Evolutionary conservation across 2,329 filamentous ascomycete species (phyloP).

Genomic region (Celoporthe dispersa): DNA sequence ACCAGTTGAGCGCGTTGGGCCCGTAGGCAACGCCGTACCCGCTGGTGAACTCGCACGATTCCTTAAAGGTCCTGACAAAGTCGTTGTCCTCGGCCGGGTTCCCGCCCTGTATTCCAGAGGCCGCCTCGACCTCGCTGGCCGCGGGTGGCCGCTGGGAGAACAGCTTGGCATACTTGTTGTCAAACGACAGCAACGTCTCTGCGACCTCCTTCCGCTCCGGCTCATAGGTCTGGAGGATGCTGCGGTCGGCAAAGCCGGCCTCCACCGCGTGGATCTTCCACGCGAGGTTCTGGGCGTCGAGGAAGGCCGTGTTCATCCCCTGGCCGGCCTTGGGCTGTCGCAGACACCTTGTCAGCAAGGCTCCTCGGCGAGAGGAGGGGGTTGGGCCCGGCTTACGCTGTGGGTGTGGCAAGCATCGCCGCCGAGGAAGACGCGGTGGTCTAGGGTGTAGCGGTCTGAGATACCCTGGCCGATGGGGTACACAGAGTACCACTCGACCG

Average conservation of each 20-base stretch:
- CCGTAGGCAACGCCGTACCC: constrained; percentile 89
- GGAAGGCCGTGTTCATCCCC: constrained; percentile 80
- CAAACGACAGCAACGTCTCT: constrained; percentile 82
- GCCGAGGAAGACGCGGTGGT: constrained; percentile 73
- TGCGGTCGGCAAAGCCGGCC: constrained; percentile 75
- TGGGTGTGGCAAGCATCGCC: constrained; percentile 83
- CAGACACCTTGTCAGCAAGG: background rate
- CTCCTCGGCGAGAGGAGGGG: background rate
- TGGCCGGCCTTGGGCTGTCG: constrained; percentile 74
- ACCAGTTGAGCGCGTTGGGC: constrained; percentile 85
- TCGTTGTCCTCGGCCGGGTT: constrained; percentile 63
- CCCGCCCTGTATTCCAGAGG: constrained; percentile 46
- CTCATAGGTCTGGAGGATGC: constrained; percentile 83
- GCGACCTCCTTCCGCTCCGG: constrained; percentile 83
- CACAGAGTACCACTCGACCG: constrained; percentile 75
- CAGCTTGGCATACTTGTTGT: constrained; percentile 85
- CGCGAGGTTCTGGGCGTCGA: constrained; percentile 85
- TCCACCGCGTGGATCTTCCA: constrained; percentile 97
- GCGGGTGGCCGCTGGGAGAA: constrained; percentile 81
- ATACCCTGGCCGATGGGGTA: constrained; percentile 79
- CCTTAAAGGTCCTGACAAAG: constrained; percentile 90
- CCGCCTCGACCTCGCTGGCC: constrained; percentile 72
- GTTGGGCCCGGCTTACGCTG: constrained; percentile 56
- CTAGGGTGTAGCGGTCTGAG: constrained; percentile 67
- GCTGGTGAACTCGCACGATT: constrained; percentile 87